A percentile compares a stretch with the other conserved stretches of the same genome.
Conservation (phyloP, 345 rosid species). For the Litchi chinensis region DNA sequence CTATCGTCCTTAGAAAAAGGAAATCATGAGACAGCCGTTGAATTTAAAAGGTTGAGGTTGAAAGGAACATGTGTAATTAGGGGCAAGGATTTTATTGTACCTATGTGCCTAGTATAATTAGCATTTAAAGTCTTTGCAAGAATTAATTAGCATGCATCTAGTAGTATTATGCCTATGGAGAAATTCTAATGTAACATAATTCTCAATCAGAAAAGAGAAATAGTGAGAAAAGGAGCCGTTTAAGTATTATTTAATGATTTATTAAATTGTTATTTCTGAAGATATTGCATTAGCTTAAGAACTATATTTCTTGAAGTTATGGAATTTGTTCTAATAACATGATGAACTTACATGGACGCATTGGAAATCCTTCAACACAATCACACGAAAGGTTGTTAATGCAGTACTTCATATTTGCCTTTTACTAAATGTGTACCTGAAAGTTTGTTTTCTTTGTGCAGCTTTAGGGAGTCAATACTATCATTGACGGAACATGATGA, state of each 20-base stretch:
- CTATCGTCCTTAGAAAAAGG: neutral
- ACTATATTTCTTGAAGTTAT: neutral
- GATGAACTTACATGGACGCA: neutral
- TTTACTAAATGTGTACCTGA: constrained; percentile 13
- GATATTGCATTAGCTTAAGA: neutral
- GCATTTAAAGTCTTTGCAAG: neutral
- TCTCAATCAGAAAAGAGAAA: neutral
- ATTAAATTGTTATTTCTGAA: neutral
- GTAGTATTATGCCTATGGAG: neutral
- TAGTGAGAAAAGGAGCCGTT: neutral
- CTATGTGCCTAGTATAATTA: neutral
- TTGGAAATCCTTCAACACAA: neutral
- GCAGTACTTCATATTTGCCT: neutral
- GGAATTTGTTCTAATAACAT: neutral
- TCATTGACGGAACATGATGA: constrained; percentile 95
- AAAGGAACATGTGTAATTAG: neutral
- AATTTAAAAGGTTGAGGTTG: neutral
- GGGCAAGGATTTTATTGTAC: neutral
- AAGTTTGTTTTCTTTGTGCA: constrained; percentile 43
- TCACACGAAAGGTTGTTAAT: neutral
- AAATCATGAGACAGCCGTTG: neutral
- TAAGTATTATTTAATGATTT: neutral
- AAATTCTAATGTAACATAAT: neutral
- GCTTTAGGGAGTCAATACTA: constrained; percentile 83
- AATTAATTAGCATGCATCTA: neutral